These are phyloP conservation scores for Globisporangium cylindrosporum DNA, from an alignment of 352 stramenopile genomes.

Conservation along the genomic window DNA sequence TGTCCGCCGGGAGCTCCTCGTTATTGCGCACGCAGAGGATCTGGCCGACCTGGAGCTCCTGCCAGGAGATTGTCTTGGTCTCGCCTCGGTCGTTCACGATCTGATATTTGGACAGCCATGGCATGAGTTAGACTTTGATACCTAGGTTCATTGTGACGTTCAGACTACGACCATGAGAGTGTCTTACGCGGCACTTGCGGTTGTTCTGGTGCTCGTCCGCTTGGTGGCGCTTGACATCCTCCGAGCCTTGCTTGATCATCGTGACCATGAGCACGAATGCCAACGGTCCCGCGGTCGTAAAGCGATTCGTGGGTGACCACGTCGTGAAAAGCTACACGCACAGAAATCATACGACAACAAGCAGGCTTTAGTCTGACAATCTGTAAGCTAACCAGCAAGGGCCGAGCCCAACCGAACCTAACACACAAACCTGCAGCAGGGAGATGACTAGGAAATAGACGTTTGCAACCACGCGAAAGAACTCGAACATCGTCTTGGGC, in stretches of 20 bases:
- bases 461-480: constrained; percentile 94
- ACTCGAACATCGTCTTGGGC: constrained; percentile 91
- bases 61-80: constrained; percentile 57
- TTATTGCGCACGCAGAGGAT: constrained; percentile 47
- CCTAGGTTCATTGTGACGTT: neutral
- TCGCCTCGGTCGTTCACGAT: constrained; percentile 25
- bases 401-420: neutral
- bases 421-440: constrained; percentile 86
- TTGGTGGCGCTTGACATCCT: constrained; percentile 75
- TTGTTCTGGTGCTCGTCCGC: constrained; percentile 63
- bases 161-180: no score
- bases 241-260: constrained; percentile 73
- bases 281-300: constrained; percentile 68
- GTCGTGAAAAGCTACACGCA: constrained; percentile 43
- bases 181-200: constrained; percentile 40
- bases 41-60: constrained; percentile 71
- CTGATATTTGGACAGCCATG: neutral
- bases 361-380: neutral
- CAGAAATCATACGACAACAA: no score
- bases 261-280: constrained; percentile 73
- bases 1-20: constrained; percentile 60
- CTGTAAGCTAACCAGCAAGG: no score
- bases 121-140: neutral
- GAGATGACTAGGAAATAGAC: constrained; percentile 95
- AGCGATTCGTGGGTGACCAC: constrained; percentile 72